Conservation (phyloP, 2,329 filamentous ascomycete genomes). For the Aspergillus luchuensis region DNA sequence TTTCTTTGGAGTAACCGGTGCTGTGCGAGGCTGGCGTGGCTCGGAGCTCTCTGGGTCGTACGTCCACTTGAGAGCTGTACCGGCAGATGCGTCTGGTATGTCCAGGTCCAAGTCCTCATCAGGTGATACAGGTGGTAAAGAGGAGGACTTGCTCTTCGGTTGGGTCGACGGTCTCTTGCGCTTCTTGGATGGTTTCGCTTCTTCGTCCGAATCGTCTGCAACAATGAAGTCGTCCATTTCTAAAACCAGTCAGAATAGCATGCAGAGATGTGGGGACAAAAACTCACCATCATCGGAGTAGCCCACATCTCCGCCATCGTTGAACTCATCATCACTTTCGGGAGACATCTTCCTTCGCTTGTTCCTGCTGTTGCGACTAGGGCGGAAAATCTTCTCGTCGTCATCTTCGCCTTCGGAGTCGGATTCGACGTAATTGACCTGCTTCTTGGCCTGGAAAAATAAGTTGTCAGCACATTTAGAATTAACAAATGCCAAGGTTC, state of each 20-base stretch:
- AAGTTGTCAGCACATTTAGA: not conserved
- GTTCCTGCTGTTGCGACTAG: constrained; percentile 50
- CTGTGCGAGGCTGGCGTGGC: constrained; percentile 52
- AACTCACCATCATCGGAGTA: constrained; percentile 53
- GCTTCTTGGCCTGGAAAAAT: constrained; percentile 57
- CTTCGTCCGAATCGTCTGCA: constrained; percentile 80
- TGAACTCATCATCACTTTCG: constrained; percentile 70
- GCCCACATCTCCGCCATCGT: constrained; percentile 54
- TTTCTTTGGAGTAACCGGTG: constrained; percentile 38
- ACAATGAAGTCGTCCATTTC: constrained; percentile 88
- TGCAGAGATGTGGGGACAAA: not conserved
- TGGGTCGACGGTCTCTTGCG: constrained; percentile 64
- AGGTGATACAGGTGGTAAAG: constrained; percentile 51
- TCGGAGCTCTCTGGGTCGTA: constrained; percentile 64
- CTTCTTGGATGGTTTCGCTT: constrained; percentile 65
- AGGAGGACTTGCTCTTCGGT: constrained; percentile 36
- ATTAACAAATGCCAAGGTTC: not conserved
- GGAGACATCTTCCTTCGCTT: constrained; percentile 66
- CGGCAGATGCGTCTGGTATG: constrained; percentile 57
- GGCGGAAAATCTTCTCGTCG: constrained; percentile 70
- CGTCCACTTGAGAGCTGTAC: constrained; percentile 81
- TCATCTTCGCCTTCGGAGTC: constrained; percentile 71
- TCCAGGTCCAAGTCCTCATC: constrained; percentile 60
- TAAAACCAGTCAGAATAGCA: constrained; percentile 33
- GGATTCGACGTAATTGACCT: constrained; percentile 77